Percentiles rank a stretch among this genome's conserved stretches.
Conservation (phyloP, 148 eudicot species). For the Gaultheria prostrata region DNA sequence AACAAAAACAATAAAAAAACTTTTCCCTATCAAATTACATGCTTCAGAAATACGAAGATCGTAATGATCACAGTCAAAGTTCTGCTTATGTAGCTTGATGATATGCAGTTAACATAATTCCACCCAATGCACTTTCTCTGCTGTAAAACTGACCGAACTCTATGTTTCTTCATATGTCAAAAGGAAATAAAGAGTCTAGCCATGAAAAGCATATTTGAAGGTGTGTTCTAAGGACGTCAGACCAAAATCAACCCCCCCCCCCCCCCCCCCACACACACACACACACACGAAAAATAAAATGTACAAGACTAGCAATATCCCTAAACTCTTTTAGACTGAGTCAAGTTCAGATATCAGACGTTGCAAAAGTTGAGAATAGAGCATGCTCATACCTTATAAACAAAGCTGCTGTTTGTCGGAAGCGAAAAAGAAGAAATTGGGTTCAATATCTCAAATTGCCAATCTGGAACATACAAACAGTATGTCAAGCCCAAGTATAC, state of each 20-base stretch:
- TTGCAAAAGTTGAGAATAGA: neutral
- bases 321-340: no score
- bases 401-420: conserved; percentile 34
- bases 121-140: neutral
- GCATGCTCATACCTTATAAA: conserved; percentile 37
- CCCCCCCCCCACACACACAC: no score
- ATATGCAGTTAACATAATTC: neutral
- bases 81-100: neutral
- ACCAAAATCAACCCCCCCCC: neutral
- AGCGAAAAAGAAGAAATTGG: conserved; percentile 27
- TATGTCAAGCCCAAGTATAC: conserved; percentile 57
- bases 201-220: neutral
- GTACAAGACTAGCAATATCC: neutral
- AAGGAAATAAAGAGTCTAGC: neutral
- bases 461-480: conserved; percentile 78
- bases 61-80: neutral
- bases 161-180: neutral
- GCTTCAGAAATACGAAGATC: neutral
- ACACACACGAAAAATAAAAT: neutral
- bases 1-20: neutral
- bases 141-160: neutral
- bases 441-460: conserved; percentile 51
- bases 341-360: neutral
- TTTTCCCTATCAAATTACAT: neutral
- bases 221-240: neutral